Base-by-base conservation (phyloP, 139 green algal species). In the Micractinium conductrix region DNA sequence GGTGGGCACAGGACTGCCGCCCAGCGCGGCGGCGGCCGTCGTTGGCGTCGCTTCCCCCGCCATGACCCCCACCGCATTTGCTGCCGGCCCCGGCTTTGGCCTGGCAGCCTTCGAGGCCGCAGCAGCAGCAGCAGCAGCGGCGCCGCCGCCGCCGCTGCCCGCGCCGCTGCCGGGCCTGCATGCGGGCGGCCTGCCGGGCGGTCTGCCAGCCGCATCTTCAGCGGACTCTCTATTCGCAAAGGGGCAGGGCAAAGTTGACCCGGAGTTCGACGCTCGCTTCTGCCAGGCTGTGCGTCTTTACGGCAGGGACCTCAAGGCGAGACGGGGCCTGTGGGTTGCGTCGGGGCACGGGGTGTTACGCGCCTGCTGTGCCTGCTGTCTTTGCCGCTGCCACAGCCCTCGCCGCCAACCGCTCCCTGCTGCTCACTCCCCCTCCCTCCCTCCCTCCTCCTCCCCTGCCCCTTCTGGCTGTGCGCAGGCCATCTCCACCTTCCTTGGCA, bases 211-310 rank as follows among this genome's bases (percentile, higher is more conserved):
- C 58, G 26, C n/a, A n/a, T n/a, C n/a, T n/a, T n/a, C n/a, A n/a
- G n/a, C n/a, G n/a, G n/a, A n/a, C n/a, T n/a, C n/a, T n/a, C n/a
- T n/a, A n/a, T n/a, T n/a, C n/a, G n/a, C n/a, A n/a, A n/a, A n/a
- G n/a, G n/a, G n/a, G n/a, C n/a, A n/a, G n/a, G n/a, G n/a, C n/a
- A n/a, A n/a, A n/a, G n/a, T 50, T 48, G 78, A 83, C 33, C 28
- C 53, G 2, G 63, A 85, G 6, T n/a, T 65, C 24, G 93, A 95
- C 21, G 72, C 76, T 2, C 83, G 93, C 44, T 95, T 95, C 79
- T 55, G 92, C 48, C 90, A 94, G 58, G 92, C 82, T 48, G 87
- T 94, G 35, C 85, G 81, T 2, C 78, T 88, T 68, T 87, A 91
- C 62, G 93, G 93, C 35, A 81, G 79, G 30, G 86, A 94, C 79